phyloP scores from a whole-genome alignment of 345 rosid genomes.

The Jatropha curcas region DNA sequence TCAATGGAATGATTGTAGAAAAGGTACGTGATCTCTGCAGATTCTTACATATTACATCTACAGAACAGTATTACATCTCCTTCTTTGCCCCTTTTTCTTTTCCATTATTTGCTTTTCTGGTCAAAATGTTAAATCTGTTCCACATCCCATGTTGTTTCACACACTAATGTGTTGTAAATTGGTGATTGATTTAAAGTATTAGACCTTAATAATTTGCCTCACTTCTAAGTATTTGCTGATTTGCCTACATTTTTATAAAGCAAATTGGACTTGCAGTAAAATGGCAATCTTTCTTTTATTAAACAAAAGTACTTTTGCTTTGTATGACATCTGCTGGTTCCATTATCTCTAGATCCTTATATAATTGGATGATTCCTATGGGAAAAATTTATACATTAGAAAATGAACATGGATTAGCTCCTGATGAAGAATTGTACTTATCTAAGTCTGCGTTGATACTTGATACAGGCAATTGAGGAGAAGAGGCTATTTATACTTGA shows the following conservation, averaged over 20 bases:
- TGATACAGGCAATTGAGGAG: conserved; percentile 76
- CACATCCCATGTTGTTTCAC: neutral
- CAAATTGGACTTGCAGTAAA: neutral
- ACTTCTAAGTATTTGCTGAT: neutral
- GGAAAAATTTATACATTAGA: neutral
- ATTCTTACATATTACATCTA: neutral
- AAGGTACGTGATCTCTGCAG: conserved; percentile 41
- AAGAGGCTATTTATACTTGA: conserved; percentile 77
- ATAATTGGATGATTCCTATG: neutral
- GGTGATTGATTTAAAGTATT: neutral
- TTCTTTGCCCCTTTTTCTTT: neutral
- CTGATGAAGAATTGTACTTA: neutral
- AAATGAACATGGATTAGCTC: neutral
- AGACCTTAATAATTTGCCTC: too few species aligned
- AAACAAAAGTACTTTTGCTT: neutral
- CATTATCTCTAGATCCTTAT: neutral
- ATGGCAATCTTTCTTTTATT: neutral
- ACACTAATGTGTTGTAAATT: neutral
- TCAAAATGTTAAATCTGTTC: neutral
- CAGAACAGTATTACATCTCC: neutral
- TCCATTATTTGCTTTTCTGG: neutral
- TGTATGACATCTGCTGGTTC: neutral
- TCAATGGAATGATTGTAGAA: conserved; percentile 64
- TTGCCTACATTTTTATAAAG: neutral
- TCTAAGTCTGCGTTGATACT: conserved; percentile 5